Evolutionary conservation across 208 protist species (phyloP).

Genomic region (Porcisia hertigi): DNA sequence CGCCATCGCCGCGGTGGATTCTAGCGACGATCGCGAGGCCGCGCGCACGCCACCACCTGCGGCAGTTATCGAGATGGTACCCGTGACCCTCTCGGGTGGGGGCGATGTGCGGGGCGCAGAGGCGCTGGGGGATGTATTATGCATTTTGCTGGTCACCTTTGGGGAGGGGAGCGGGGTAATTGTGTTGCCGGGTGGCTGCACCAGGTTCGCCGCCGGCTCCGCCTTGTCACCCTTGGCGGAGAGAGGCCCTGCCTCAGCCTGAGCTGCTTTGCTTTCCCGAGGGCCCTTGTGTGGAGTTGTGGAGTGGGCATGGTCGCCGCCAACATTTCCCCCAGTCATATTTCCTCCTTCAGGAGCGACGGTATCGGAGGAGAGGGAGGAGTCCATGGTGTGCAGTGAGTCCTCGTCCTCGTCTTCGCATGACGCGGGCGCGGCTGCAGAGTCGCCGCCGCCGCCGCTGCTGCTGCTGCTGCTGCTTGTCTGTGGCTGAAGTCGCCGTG

Average conservation of each 20-base stretch:
- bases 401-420: conserved; percentile 2
- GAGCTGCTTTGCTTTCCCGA: neutral
- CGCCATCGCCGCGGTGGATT: neutral
- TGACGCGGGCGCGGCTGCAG: neutral
- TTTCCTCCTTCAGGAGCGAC: neutral
- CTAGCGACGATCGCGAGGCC: neutral
- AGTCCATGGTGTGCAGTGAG: conserved; percentile 33
- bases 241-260: neutral
- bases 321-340: neutral
- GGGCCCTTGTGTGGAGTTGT: neutral
- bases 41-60: neutral
- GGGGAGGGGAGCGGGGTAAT: conserved; percentile 2
- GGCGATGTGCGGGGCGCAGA: neutral
- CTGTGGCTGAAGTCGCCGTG: neutral
- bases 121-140: neutral
- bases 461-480: conserved; percentile 1
- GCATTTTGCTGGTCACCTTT: neutral
- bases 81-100: neutral
- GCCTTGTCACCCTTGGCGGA: neutral
- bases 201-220: conserved; percentile 13
- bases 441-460: neutral
- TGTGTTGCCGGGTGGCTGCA: neutral
- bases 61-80: neutral
- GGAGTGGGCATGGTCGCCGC: neutral
- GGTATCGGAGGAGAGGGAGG: conserved; percentile 14